Evolutionary conservation across 345 rosid species (phyloP).

Genomic region (Eucalyptus pumila): DNA sequence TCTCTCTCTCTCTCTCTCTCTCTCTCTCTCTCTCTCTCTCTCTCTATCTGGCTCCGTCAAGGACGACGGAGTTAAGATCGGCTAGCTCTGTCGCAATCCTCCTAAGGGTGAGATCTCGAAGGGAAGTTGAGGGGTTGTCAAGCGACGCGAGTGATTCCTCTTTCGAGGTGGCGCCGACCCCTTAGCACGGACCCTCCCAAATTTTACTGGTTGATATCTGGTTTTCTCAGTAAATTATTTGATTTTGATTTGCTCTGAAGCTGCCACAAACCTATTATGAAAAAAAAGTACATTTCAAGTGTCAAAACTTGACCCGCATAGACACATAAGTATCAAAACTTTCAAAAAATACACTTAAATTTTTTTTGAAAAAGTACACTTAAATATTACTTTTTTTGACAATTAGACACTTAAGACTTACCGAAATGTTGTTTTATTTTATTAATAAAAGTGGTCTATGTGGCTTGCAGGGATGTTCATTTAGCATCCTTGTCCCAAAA

Average conservation of each 20-base stretch:
- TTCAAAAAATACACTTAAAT: too few species aligned
- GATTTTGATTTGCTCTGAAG: neutral
- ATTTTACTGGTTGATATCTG: neutral
- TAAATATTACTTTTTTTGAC: too few species aligned
- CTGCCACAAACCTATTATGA: neutral
- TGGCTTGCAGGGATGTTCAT: too few species aligned
- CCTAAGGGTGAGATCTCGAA: neutral
- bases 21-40: too few species aligned
- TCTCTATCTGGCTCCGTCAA: neutral
- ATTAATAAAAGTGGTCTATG: too few species aligned
- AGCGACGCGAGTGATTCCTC: neutral
- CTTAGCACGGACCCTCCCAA: neutral
- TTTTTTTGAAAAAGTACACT: too few species aligned
- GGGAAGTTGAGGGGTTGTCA: neutral
- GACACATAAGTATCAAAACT: too few species aligned
- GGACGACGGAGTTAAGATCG: neutral
- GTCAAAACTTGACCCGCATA: rapidly evolving
- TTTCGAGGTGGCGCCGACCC: neutral
- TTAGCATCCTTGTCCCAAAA: too few species aligned
- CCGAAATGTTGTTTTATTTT: too few species aligned
- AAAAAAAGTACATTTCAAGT: rapidly evolving
- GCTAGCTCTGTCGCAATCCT: neutral
- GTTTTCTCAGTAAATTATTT: neutral
- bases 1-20: too few species aligned
- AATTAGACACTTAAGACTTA: too few species aligned